Percentiles rank a stretch among this genome's conserved stretches.
These are phyloP conservation scores for Ramalina peruviana DNA, from an alignment of 495 filamentous ascomycete species.

Conservation along the genomic window DNA sequence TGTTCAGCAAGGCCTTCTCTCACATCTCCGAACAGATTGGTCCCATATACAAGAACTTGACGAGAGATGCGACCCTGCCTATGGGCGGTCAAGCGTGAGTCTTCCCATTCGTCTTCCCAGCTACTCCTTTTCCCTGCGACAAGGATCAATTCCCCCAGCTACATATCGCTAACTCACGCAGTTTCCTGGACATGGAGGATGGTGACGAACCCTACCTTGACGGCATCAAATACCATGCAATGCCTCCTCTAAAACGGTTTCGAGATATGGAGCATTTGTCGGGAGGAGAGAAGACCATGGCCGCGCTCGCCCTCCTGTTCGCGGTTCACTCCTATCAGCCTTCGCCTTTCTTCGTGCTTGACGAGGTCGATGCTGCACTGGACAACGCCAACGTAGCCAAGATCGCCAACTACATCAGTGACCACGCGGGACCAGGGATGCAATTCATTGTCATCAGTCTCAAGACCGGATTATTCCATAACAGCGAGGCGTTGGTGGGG, in stretches of 20 bases:
- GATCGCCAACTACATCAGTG: conserved; percentile 86
- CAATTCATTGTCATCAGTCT: conserved; percentile 97
- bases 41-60: conserved; percentile 88
- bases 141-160: background rate
- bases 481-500: conserved; percentile 84
- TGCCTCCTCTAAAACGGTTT: conserved; percentile 97
- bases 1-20: conserved; percentile 87
- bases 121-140: background rate
- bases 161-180: conserved; percentile 10
- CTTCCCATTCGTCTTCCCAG: background rate
- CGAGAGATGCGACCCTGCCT: conserved; percentile 67
- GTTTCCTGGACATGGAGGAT: conserved; percentile 85
- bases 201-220: conserved; percentile 81
- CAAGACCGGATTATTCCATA: conserved; percentile 88
- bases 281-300: conserved; percentile 98
- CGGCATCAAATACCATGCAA: conserved; percentile 95
- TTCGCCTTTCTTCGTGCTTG: conserved; percentile 91
- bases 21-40: conserved; percentile 94
- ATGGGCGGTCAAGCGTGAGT: conserved; percentile 74
- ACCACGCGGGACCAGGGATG: conserved; percentile 91
- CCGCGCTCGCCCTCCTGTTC: conserved; percentile 85
- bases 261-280: conserved; percentile 97
- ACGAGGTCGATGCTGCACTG: conserved; percentile 94
- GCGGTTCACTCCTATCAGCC: conserved; percentile 93
- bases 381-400: conserved; percentile 93